These are phyloP conservation scores for Russula compacta DNA, from an alignment of 768 basidiomycete genomes.

Conservation along the genomic window DNA sequence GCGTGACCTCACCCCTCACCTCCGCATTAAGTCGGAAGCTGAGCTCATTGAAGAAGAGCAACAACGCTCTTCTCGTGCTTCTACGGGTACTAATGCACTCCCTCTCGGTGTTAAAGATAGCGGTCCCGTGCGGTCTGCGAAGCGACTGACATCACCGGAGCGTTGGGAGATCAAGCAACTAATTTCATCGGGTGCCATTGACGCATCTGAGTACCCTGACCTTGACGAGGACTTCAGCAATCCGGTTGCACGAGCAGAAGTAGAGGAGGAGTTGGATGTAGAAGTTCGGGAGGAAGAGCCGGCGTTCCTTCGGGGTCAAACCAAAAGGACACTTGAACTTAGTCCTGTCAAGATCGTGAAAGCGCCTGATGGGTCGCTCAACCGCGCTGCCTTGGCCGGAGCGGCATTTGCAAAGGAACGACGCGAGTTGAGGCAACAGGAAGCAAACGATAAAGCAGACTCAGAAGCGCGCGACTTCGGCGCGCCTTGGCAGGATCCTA, in stretches of 20 bases:
- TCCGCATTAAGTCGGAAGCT: constrained; percentile 89
- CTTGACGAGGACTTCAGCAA: constrained; percentile 80
- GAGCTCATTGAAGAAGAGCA: constrained; percentile 79
- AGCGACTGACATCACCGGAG: constrained; percentile 90
- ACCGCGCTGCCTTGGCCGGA: constrained; percentile 89
- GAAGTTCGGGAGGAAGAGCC: constrained; percentile 97
- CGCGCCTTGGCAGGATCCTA: too few relatives aligned
- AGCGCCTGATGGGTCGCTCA: constrained; percentile 95
- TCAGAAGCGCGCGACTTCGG: too few relatives aligned
- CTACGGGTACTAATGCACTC: constrained; percentile 81
- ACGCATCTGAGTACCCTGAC: constrained; percentile 90
- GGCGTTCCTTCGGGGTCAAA: constrained; percentile 91
- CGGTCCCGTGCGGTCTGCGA: constrained; percentile 65
- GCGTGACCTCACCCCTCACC: constrained; percentile 86
- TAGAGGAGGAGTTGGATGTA: constrained; percentile 95
- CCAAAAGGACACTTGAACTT: constrained; percentile 88
- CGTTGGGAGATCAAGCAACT: constrained; percentile 99
- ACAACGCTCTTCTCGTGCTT: constrained; percentile 47
- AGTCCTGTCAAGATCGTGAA: constrained; percentile 98
- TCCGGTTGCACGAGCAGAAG: constrained; percentile 69
- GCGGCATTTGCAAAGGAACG: constrained; percentile 93
- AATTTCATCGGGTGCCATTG: constrained; percentile 88
- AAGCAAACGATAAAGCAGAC: too few relatives aligned
- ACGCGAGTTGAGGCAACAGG: constrained; percentile 51
- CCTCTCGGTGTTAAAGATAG: constrained; percentile 54